A percentile compares a stretch with the other conserved stretches of the same genome.
These are phyloP conservation scores for Aegle marmelos DNA, from an alignment of 345 rosid species.

Conservation along the genomic window DNA sequence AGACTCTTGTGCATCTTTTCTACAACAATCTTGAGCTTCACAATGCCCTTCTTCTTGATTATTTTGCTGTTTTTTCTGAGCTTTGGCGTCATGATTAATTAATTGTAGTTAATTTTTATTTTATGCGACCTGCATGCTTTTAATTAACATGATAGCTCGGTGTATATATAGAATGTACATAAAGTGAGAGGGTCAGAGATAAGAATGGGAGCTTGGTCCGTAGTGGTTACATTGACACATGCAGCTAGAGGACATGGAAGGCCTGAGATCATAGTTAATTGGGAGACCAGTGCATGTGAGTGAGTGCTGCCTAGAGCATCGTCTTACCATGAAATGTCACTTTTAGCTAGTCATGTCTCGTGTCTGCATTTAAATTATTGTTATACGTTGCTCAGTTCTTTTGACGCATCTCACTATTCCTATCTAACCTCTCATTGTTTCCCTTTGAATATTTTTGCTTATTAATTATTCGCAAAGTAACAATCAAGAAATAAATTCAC, in stretches of 20 bases:
- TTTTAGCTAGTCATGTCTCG: slow-evolving; percentile 11
- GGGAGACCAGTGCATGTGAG: slow-evolving; percentile 46
- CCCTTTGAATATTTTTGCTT: background rate
- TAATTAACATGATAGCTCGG: background rate
- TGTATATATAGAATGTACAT: background rate
- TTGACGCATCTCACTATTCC: background rate
- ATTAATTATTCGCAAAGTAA: background rate
- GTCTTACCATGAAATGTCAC: slow-evolving; percentile 21
- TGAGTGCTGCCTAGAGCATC: slow-evolving; percentile 19
- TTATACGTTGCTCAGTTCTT: background rate
- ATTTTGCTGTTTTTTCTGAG: slow-evolving; percentile 20
- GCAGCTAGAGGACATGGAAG: slow-evolving; percentile 25
- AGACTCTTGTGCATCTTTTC: slow-evolving; percentile 33
- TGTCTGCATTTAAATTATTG: slow-evolving; percentile 2
- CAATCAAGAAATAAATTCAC: background rate
- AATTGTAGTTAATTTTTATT: background rate
- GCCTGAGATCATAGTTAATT: slow-evolving; percentile 7
- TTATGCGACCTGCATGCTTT: background rate
- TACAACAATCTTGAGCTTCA: slow-evolving; percentile 37
- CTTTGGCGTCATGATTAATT: slow-evolving; percentile 26
- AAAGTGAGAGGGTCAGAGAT: background rate
- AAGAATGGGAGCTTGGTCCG: background rate
- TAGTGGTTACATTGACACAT: slow-evolving; percentile 19
- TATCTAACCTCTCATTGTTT: background rate
- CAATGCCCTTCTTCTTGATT: slow-evolving; percentile 13